A percentile compares a stretch with the other conserved stretches of the same genome.
Conservation (phyloP, 2,329 filamentous ascomycete species). For the Colletotrichum shisoi region DNA sequence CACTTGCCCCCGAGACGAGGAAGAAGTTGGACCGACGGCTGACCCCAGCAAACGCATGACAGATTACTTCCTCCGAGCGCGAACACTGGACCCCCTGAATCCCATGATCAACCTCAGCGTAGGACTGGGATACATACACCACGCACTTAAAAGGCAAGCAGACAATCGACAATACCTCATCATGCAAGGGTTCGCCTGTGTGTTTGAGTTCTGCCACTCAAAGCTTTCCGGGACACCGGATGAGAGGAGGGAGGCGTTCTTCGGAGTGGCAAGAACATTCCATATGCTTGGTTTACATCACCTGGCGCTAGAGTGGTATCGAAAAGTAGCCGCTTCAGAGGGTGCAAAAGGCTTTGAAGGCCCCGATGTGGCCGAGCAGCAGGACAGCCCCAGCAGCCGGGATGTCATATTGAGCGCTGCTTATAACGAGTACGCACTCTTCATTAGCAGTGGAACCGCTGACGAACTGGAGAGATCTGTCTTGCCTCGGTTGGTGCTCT, state of each 20-base stretch:
- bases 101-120: constrained; percentile 82
- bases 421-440: constrained; percentile 42
- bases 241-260: constrained; percentile 77
- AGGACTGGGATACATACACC: constrained; percentile 84
- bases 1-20: neutral
- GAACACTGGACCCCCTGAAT: constrained; percentile 77
- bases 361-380: neutral
- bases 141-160: constrained; percentile 85
- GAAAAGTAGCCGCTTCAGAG: constrained; percentile 24
- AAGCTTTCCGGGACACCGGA: constrained; percentile 53
- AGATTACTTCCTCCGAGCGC: constrained; percentile 84
- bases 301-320: constrained; percentile 38
- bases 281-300: constrained; percentile 55
- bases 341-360: constrained; percentile 8
- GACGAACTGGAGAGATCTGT: constrained; percentile 28
- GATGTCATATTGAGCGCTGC: constrained; percentile 35
- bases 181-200: constrained; percentile 82
- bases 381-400: constrained; percentile 10
- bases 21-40: neutral
- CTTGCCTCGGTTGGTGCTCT: constrained; percentile 27
- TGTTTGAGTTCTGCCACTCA: constrained; percentile 75
- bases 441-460: constrained; percentile 43
- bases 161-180: constrained; percentile 90
- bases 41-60: constrained; percentile 1
- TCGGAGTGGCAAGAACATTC: constrained; percentile 79